Evolutionary conservation across 306 rosid species (phyloP), one percentile per base, ranked within the genome.

Genomic region (Rubus idaeus): DNA sequence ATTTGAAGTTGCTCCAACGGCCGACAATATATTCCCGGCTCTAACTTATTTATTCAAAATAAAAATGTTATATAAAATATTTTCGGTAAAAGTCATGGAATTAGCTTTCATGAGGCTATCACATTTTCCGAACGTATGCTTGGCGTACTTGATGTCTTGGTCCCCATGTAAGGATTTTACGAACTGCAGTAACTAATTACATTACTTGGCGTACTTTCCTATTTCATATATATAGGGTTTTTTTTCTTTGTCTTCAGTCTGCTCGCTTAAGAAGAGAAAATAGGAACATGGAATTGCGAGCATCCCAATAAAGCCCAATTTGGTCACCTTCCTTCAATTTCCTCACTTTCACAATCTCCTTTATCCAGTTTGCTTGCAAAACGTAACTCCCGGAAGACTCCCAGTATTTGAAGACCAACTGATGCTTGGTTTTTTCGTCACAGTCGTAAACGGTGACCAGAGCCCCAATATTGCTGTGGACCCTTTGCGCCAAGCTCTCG

Each of bases 351-450:
- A 60, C 65, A 60, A 60, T 21, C 14, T 10, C 39, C 65, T 26
- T 26, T 39, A 21, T 60, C 65, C 65, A 60, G 16, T 26, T 60
- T 60, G 16, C 8, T 60, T 60, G 40, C 65, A 60, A 5, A 12
- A 60, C 65, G 40, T 60, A 60, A 26, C 65, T 10, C 18, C 4
- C 0, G 2, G 41, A 10, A 5, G 16, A 23, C 8, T 5, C 8
- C 65, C 65, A 60, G 40, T 60, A 60, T 2, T 60, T 60, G 18
- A 60, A 60, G 65, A 60, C 65, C 40, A 60, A 60, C 65, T 11
- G 8, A 26, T 60, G 65, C 65, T 23, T 60, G 17, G 65, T 26
- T 0, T 60, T 60, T 37, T 21, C 11, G 4, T 60, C 65, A 12
- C 40, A 4, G 65, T 60, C 65, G 18, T 60, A 60, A 11, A 60